These are phyloP conservation scores for Papiliotrema flavescens DNA, from an alignment of 1,284 basidiomycete genomes.

Conservation along the genomic window DNA sequence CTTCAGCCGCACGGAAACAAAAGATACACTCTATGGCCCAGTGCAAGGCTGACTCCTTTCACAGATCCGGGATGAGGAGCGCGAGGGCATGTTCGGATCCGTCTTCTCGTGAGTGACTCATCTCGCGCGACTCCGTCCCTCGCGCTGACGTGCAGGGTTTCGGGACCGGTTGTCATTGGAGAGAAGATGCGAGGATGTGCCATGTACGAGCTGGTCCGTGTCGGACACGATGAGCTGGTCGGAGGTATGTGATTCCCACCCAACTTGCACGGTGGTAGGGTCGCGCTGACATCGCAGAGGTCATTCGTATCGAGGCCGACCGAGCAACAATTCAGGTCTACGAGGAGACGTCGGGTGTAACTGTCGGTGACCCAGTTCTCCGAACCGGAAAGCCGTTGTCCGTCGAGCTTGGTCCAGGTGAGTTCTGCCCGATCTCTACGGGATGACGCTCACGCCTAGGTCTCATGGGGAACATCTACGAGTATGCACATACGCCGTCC, in stretches of 20 bases:
- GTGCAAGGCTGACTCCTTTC: too few relatives aligned
- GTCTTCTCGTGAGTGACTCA: slow-evolving; percentile 58
- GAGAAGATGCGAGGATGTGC: slow-evolving; percentile 94
- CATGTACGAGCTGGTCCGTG: slow-evolving; percentile 93
- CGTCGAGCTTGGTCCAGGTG: slow-evolving; percentile 95
- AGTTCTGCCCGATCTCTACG: slow-evolving; percentile 15
- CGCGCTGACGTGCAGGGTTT: slow-evolving; percentile 60
- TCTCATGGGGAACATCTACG: slow-evolving; percentile 97
- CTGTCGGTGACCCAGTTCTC: slow-evolving; percentile 95
- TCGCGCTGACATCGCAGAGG: too few relatives aligned
- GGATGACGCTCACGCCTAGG: slow-evolving; percentile 53
- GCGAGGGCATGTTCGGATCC: slow-evolving; percentile 81
- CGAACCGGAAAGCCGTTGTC: slow-evolving; percentile 95
- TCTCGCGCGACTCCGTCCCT: too few relatives aligned
- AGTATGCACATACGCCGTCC: too few relatives aligned
- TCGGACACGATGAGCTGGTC: slow-evolving; percentile 95
- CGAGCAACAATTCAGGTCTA: slow-evolving; percentile 99
- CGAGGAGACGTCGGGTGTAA: slow-evolving; percentile 96
- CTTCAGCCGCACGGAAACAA: too few relatives aligned
- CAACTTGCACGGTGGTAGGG: slow-evolving; percentile 1
- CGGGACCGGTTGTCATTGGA: slow-evolving; percentile 93
- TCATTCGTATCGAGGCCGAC: slow-evolving; percentile 93
- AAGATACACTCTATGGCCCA: too few relatives aligned
- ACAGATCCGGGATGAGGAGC: slow-evolving; percentile 77
- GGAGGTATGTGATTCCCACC: slow-evolving; percentile 60